Base-by-base conservation (phyloP, 78 protist genomes). In the Dictyostelium firmibasis region DNA sequence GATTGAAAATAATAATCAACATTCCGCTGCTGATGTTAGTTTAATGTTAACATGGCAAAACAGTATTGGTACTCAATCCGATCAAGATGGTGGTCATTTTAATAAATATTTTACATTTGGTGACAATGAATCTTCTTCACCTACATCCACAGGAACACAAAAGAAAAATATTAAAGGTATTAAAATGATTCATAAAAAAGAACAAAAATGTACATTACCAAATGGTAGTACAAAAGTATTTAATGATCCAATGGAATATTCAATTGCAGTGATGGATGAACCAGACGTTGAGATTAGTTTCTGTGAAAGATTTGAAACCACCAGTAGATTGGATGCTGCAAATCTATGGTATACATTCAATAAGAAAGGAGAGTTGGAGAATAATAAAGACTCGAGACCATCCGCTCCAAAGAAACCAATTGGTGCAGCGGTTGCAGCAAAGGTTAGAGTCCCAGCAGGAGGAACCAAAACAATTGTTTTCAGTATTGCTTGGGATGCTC, bases 41-140 rank as follows among this genome's bases (percentile, higher is more conserved):
- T 43, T 94, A 43, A 94, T 94, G 97, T 94, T 84, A 31, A 94
- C 97, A 8, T 85, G 92, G 93, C 95, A 94, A 86, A 94, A 94
- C 27, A 60, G 85, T 43, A 79, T 81, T 69, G 94, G 94, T 10
- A 81, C 85, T 4, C 20, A 83, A 57, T 25, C 85, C 0, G 97
- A 85, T 53, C 33, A 27, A 62, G 76, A 11, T 14, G 97, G 97
- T 57, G 86, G 91, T 35, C 97, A 94, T 75, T 69, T 50, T 25
- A 94, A 94, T 31, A 72, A 77, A 36, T 64, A 41, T 60, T 41
- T 77, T 27, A 47, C 27, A 31, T 81, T 2, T 53, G 33, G 60
- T 31, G 27, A 53, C n/a, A 50, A 43, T 20, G 53, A 20, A 23
- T 36, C 27, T 36, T 14, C 38, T 6, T n/a, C n/a, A 25, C 4